Percentiles rank a stretch among this genome's conserved stretches.
Evolutionary conservation across 2,329 filamentous ascomycete genomes (phyloP).

Genomic region (Achaetomium macrosporum): DNA sequence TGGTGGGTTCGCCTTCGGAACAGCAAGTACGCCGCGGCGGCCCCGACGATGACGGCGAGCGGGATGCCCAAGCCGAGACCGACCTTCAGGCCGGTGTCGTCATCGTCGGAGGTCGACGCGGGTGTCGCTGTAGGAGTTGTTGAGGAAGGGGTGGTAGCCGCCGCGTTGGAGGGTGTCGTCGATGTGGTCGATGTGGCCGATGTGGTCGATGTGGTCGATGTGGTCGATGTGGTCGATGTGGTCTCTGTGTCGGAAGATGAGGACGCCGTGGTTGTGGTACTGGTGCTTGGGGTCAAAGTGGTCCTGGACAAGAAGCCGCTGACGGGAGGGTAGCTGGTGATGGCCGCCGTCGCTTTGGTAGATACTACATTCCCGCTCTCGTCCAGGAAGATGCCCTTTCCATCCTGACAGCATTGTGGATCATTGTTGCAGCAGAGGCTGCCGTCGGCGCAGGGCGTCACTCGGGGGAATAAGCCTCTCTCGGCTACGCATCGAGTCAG

Average conservation of each 20-base stretch:
- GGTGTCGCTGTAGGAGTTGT: background rate
- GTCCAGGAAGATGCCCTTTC: background rate
- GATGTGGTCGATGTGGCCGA: too few species aligned
- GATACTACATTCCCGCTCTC: conserved; percentile 1
- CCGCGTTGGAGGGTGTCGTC: background rate
- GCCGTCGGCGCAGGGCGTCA: conserved; percentile 1
- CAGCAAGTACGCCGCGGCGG: conserved; percentile 1
- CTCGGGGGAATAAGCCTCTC: conserved; percentile 13
- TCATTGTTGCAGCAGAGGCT: conserved; percentile 5
- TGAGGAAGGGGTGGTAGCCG: background rate
- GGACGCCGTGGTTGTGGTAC: too few species aligned
- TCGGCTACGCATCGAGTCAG: conserved; percentile 8
- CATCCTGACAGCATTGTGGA: background rate
- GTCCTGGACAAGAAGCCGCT: background rate
- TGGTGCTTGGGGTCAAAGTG: conserved; percentile 4
- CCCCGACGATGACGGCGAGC: background rate
- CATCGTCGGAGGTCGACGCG: too few species aligned
- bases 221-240: conserved; percentile 4
- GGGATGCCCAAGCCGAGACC: conserved; percentile 16
- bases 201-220: conserved; percentile 2
- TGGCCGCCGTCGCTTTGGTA: background rate
- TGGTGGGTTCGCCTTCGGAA: background rate
- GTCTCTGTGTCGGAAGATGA: too few species aligned
- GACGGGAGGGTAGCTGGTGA: conserved; percentile 14
- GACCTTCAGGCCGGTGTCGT: conserved; percentile 10